Evolutionary conservation across 2,329 filamentous ascomycete species (phyloP).

Genomic region (Pseudopithomyces chartarum): DNA sequence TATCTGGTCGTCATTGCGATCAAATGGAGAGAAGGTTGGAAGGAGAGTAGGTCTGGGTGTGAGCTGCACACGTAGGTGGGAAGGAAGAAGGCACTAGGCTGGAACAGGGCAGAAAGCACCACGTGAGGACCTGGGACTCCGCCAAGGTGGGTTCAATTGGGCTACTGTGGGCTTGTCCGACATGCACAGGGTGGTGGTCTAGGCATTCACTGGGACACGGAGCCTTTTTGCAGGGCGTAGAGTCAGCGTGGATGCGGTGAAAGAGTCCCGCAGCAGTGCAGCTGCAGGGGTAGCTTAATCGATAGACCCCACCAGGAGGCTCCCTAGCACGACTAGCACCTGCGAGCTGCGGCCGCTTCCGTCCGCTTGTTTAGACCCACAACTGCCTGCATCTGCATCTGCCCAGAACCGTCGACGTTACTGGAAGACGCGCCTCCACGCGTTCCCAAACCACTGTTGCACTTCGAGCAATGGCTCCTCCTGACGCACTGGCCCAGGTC

Average conservation of each 20-base stretch:
- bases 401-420: neutral
- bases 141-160: slow-evolving; percentile 4
- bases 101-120: slow-evolving; percentile 18
- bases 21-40: slow-evolving; percentile 8
- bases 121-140: slow-evolving; percentile 2
- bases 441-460: slow-evolving; percentile 1
- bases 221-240: neutral
- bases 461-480: slow-evolving; percentile 26
- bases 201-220: neutral
- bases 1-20: slow-evolving; percentile 48
- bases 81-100: slow-evolving; percentile 32
- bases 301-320: slow-evolving; percentile 23
- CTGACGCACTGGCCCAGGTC: slow-evolving; percentile 48
- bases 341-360: slow-evolving; percentile 23
- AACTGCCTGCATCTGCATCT: too few relatives aligned
- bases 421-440: slow-evolving; percentile 12
- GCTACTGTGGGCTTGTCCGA: neutral
- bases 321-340: too few relatives aligned
- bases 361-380: slow-evolving; percentile 5
- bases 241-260: neutral
- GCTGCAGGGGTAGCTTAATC: slow-evolving; percentile 26
- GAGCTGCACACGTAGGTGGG: slow-evolving; percentile 25
- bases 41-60: slow-evolving; percentile 1
- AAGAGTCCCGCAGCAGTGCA: neutral
- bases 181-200: neutral